A percentile compares a stretch with the other conserved stretches of the same genome.
These are phyloP conservation scores for Mycena crocata DNA, from an alignment of 768 basidiomycete species.

Conservation along the genomic window DNA sequence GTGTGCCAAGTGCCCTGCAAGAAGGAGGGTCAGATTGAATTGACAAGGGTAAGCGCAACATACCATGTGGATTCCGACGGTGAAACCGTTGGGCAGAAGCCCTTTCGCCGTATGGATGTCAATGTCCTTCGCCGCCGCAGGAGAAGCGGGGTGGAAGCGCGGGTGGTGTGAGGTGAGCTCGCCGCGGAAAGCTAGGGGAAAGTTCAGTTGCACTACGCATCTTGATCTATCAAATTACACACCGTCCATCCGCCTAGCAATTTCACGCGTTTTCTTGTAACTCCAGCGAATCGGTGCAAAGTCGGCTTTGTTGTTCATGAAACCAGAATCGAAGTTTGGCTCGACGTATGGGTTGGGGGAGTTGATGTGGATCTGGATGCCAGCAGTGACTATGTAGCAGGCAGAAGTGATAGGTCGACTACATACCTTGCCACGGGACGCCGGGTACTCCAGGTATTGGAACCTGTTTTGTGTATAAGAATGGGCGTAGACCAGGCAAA, in stretches of 20 bases:
- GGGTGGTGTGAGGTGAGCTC: slow-evolving; percentile 81
- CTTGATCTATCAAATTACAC: slow-evolving; percentile 17
- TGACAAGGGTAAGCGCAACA: slow-evolving; percentile 12
- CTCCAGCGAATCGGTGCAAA: slow-evolving; percentile 82
- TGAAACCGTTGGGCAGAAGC: slow-evolving; percentile 68
- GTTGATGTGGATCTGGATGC: slow-evolving; percentile 66
- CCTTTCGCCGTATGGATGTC: slow-evolving; percentile 77
- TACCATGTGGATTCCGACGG: slow-evolving; percentile 79
- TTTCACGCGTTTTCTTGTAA: slow-evolving; percentile 81
- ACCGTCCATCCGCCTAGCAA: slow-evolving; percentile 80
- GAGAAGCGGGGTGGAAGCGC: slow-evolving; percentile 77
- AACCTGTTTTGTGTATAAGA: slow-evolving; percentile 51
- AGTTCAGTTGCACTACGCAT: not conserved
- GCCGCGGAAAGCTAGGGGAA: slow-evolving; percentile 68
- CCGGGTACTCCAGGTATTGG: slow-evolving; percentile 83
- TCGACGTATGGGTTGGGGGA: slow-evolving; percentile 71
- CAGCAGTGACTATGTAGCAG: not conserved
- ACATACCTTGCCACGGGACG: slow-evolving; percentile 73
- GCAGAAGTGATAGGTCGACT: not conserved
- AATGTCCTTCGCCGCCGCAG: slow-evolving; percentile 69
- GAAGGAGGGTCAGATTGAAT: not conserved
- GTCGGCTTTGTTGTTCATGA: slow-evolving; percentile 85
- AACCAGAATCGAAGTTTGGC: slow-evolving; percentile 78
- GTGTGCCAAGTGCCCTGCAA: slow-evolving; percentile 64
- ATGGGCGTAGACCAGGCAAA: not conserved